Percentiles rank a stretch among this genome's conserved stretches.
These are phyloP conservation scores for Cicer cuneatum DNA, from an alignment of 306 rosid genomes.

Conservation along the genomic window DNA sequence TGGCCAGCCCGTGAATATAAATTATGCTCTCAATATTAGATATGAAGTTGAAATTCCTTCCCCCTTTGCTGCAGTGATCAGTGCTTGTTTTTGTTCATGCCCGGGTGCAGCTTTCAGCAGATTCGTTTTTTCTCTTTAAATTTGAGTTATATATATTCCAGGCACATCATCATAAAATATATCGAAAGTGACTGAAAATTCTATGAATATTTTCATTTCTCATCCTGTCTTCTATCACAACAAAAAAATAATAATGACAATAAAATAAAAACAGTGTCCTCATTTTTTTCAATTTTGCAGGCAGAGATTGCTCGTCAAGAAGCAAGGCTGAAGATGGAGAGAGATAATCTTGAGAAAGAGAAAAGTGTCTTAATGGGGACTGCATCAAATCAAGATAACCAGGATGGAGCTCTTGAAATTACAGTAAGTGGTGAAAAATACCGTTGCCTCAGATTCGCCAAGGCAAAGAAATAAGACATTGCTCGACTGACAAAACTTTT, in stretches of 20 bases:
- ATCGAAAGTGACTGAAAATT: constrained; percentile 3
- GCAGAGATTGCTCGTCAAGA: constrained; percentile 94
- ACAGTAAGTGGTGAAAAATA: constrained; percentile 98
- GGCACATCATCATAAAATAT: neutral
- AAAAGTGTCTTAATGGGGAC: constrained; percentile 97
- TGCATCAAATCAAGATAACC: constrained; percentile 94
- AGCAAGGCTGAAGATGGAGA: constrained; percentile 93
- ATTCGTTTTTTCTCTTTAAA: neutral
- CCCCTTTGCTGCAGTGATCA: neutral
- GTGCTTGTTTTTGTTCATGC: neutral
- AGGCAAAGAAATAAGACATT: constrained; percentile 84
- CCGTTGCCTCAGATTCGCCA: constrained; percentile 90
- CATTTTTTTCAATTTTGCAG: constrained; percentile 49
- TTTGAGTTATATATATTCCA: neutral
- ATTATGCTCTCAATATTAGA: neutral
- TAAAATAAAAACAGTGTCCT: neutral
- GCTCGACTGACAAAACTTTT: neutral
- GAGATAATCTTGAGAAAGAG: constrained; percentile 95
- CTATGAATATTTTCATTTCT: constrained; percentile 9
- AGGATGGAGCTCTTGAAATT: constrained; percentile 95
- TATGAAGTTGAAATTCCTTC: neutral
- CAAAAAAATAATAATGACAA: too few species aligned
- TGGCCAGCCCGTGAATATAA: neutral
- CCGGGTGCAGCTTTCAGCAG: neutral
- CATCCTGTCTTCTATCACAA: neutral